Base-by-base conservation (phyloP, 768 basidiomycete species). In the Trametes gibbosa region DNA sequence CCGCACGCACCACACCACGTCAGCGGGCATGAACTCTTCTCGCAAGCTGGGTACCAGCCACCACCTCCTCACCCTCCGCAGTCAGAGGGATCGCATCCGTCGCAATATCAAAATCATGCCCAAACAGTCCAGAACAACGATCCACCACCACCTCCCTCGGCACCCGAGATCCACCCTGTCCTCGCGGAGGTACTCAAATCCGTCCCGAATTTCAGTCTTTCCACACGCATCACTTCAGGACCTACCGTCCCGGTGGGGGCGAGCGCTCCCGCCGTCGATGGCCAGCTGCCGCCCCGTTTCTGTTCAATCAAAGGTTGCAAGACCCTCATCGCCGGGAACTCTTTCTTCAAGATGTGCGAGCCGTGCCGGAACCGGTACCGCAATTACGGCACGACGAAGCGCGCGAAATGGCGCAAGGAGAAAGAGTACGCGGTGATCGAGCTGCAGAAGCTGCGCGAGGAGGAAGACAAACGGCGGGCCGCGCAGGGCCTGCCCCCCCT, bases 231-330 rank as follows among this genome's bases (percentile, higher is more conserved):
- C 55, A 61, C 64, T 13, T 56, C 64, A 9, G 62, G 59, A 14
- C 62, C 61, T 8, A 62, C 66, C 10, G 64, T 65, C 2, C 54
- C 54, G 12, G 54, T 56, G 6, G 46, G 46, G 3, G 48, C 17
- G 8, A 21, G 50, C 0, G 21, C 34, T 1, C 45, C 55, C 21
- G 40, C 60, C 21, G 52, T 35, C 39, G 61, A 61, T 32, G 51
- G 60, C 25, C 50, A 47, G 46, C 63, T 62, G 0, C 66, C 66
- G 6, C 66, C 72, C 3, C 75, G 80, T 7, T 74, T 70, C 49
- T 84, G 82, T 61, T 80, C 83, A 2, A 81, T 82, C 56, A 82
- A 81, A 68, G 82, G 82, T 13, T 84, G 83, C 69, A 82, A 79
- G 63, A 69, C 69, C 5, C 64, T 76, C 55, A 74, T 84, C 27